phyloP scores from a whole-genome alignment of 495 filamentous ascomycete genomes.

The Xylaria palmicola region DNA sequence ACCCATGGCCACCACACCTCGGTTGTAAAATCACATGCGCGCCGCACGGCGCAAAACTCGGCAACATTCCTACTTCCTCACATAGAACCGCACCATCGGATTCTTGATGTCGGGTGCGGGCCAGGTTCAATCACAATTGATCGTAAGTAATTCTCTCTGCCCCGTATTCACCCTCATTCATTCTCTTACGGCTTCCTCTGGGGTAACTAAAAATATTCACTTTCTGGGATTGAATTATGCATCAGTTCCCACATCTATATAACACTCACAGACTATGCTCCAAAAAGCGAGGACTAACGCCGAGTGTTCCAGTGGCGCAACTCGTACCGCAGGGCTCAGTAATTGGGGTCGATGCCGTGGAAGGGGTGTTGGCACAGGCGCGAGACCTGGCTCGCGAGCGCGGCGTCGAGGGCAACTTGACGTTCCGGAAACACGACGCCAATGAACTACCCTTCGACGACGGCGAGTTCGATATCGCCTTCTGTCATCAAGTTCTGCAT shows the following conservation, averaged over 20 bases:
- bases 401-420: slow-evolving; percentile 43
- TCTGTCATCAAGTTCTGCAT: slow-evolving; percentile 50
- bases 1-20: slow-evolving; percentile 50
- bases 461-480: slow-evolving; percentile 52
- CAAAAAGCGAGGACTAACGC: background rate
- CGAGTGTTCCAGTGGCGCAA: slow-evolving; percentile 23
- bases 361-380: slow-evolving; percentile 29
- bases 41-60: slow-evolving; percentile 54
- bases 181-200: background rate
- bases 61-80: slow-evolving; percentile 51
- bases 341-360: slow-evolving; percentile 31
- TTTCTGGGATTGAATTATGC: background rate
- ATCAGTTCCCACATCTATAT: background rate
- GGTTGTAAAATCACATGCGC: slow-evolving; percentile 50
- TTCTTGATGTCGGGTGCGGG: slow-evolving; percentile 59
- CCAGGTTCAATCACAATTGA: slow-evolving; percentile 57
- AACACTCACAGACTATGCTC: background rate
- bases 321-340: slow-evolving; percentile 50
- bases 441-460: slow-evolving; percentile 43
- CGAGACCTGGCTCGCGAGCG: slow-evolving; percentile 41
- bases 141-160: slow-evolving; percentile 22
- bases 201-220: background rate
- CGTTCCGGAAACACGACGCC: slow-evolving; percentile 50
- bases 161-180: no score
- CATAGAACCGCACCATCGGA: slow-evolving; percentile 46